A percentile compares a stretch with the other conserved stretches of the same genome.
Conservation (phyloP, 148 eudicot genomes). For the Vaccinium vitisidaea region DNA sequence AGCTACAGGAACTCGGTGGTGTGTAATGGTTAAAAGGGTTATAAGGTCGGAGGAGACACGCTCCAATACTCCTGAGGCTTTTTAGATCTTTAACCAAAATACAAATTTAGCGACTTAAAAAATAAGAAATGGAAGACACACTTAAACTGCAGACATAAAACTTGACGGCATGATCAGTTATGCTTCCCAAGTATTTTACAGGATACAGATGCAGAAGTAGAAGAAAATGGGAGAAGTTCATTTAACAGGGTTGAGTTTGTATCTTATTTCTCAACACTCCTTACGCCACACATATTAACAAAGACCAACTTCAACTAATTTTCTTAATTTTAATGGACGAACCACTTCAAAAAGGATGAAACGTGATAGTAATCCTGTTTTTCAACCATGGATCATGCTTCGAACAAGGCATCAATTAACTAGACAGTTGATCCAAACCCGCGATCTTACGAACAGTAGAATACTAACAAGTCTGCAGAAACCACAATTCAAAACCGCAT, state of each 20-base stretch:
- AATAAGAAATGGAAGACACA: not conserved
- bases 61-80: too few relatives aligned
- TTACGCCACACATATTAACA: not conserved
- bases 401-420: not conserved
- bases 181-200: not conserved
- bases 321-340: not conserved
- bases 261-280: not conserved
- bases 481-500: not conserved
- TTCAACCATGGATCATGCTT: not conserved
- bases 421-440: not conserved
- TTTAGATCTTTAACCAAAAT: not conserved
- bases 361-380: not conserved
- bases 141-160: not conserved
- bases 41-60: too few relatives aligned
- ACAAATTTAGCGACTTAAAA: not conserved
- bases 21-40: not conserved
- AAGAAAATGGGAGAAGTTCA: not conserved
- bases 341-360: too few relatives aligned
- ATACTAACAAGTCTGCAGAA: not conserved
- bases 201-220: not conserved
- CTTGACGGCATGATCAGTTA: not conserved
- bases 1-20: not conserved
- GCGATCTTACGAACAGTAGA: not conserved
- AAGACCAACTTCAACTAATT: not conserved
- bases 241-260: not conserved